Percentiles rank a stretch among this genome's conserved stretches.
phyloP scores from a whole-genome alignment of 768 basidiomycete species.

The Terana coerulea region DNA sequence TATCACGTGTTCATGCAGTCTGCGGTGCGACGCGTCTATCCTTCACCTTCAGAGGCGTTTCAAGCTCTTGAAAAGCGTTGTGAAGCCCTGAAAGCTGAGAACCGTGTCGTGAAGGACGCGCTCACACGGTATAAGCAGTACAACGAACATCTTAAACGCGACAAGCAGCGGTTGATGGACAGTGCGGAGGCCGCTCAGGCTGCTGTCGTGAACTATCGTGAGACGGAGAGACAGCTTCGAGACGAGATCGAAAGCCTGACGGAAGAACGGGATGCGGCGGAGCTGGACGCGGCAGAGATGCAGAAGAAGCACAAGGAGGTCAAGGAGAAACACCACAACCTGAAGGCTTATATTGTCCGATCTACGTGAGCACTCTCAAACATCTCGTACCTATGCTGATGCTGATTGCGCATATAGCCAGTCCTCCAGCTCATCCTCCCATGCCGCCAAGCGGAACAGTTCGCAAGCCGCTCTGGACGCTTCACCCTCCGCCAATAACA shows the following conservation, averaged over 20 bases:
- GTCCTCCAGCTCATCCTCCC: no score
- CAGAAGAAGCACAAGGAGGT: conserved; percentile 18
- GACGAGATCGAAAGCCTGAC: conserved; percentile 15
- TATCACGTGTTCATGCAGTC: conserved; percentile 46
- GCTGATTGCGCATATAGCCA: no score
- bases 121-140: conserved; percentile 18
- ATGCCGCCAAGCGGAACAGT: conserved; percentile 19
- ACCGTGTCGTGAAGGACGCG: conserved; percentile 39
- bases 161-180: conserved; percentile 7
- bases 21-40: conserved; percentile 46
- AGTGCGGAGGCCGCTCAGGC: not conserved
- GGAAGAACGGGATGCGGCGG: conserved; percentile 16
- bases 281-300: conserved; percentile 17
- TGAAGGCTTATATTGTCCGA: no score
- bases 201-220: not conserved
- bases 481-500: no score
- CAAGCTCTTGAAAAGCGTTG: conserved; percentile 37
- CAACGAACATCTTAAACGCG: conserved; percentile 19
- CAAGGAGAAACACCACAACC: conserved; percentile 18
- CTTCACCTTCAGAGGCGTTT: conserved; percentile 29
- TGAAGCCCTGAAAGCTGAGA: conserved; percentile 34
- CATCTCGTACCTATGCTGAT: no score
- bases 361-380: no score
- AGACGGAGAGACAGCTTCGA: conserved; percentile 8
- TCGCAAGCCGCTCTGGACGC: conserved; percentile 17